Conservation (phyloP, 345 rosid species). For the Toxicodendron radicans region DNA sequence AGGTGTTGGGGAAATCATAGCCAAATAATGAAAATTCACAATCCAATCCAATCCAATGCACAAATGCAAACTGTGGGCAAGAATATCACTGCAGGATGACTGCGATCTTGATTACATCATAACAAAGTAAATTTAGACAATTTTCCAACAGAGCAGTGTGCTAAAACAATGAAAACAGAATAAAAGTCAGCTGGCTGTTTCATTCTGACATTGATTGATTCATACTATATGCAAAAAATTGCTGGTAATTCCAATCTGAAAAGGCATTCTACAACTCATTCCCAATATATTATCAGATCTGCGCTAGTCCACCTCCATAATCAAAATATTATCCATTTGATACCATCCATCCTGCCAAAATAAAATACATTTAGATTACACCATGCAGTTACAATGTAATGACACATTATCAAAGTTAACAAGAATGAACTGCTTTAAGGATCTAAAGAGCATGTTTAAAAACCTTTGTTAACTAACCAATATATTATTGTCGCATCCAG, state of each 20-base stretch:
- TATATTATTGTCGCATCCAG: not conserved
- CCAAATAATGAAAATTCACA: no score
- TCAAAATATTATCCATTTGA: not conserved
- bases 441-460: not conserved
- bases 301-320: slow-evolving; percentile 2
- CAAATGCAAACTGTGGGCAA: not conserved
- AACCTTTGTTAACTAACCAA: not conserved
- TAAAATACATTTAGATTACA: not conserved
- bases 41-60: slow-evolving; percentile 3
- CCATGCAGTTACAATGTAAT: not conserved
- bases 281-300: slow-evolving; percentile 14
- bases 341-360: slow-evolving; percentile 32
- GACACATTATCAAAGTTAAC: not conserved
- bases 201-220: slow-evolving; percentile 13
- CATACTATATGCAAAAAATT: slow-evolving; percentile 21
- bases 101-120: slow-evolving; percentile 9
- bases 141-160: slow-evolving; percentile 11
- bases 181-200: slow-evolving; percentile 13
- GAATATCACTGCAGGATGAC: slow-evolving; percentile 11
- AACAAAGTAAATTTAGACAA: slow-evolving; percentile 5
- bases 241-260: slow-evolving; percentile 18
- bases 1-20: not conserved
- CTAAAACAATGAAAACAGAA: not conserved
- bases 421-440: not conserved
- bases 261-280: slow-evolving; percentile 8